Evolutionary conservation across 1,284 basidiomycete genomes (phyloP).

Genomic region (Microbotryum scabiosae): DNA sequence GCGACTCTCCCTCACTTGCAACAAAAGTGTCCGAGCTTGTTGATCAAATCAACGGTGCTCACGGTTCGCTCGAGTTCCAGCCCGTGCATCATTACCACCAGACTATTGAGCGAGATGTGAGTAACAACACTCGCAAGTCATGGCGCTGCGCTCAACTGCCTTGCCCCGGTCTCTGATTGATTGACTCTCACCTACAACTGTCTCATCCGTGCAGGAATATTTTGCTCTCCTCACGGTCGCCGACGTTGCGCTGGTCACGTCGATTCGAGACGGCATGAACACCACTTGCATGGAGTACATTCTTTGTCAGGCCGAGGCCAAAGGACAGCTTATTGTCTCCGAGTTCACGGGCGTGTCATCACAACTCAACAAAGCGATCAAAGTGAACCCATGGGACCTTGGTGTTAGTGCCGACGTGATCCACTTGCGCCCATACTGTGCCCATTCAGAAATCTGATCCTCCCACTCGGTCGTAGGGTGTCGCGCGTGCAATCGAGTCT

Average conservation of each 20-base stretch:
- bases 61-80: conserved; percentile 89
- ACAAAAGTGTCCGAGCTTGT: conserved; percentile 90
- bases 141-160: background rate
- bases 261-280: conserved; percentile 96
- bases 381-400: conserved; percentile 83
- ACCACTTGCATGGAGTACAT: conserved; percentile 94
- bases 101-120: conserved; percentile 59
- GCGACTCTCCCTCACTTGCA: conserved; percentile 89
- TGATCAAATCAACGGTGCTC: conserved; percentile 93
- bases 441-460: conserved; percentile 2
- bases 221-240: conserved; percentile 93
- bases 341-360: conserved; percentile 97
- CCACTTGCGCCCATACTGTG: background rate
- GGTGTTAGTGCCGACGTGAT: conserved; percentile 50
- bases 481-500: conserved; percentile 86
- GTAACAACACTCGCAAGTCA: background rate
- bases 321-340: conserved; percentile 79
- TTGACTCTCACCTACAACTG: background rate
- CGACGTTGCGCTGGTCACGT: conserved; percentile 91
- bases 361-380: conserved; percentile 70
- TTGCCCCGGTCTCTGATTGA: background rate
- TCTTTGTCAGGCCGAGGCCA: conserved; percentile 75
- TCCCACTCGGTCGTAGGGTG: conserved; percentile 51
- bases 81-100: conserved; percentile 99
- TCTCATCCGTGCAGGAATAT: conserved; percentile 63